Conservation (phyloP, 2,329 filamentous ascomycete species). For the Onygenales sp. region DNA sequence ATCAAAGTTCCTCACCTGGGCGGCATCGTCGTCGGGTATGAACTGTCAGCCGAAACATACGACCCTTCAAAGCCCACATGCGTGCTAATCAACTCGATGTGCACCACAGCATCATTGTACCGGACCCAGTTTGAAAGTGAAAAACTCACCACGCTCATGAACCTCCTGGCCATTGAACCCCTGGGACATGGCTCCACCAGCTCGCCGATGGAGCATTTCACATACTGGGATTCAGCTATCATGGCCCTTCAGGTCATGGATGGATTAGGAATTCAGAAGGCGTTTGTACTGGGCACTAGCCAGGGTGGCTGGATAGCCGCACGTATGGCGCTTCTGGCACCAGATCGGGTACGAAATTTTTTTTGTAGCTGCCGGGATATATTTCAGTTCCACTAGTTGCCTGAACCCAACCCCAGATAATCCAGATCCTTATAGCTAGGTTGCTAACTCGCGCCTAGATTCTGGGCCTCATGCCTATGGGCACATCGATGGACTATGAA, state of each 20-base stretch:
- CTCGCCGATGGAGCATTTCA: constrained; percentile 37
- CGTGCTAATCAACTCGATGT: constrained; percentile 44
- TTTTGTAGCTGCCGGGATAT: too few relatives aligned
- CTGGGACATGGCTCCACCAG: constrained; percentile 44
- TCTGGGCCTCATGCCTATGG: constrained; percentile 42
- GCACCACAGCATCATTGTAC: constrained; percentile 40
- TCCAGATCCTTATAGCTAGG: neutral
- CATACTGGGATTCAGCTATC: constrained; percentile 46
- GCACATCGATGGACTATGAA: constrained; percentile 44
- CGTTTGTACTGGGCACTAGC: constrained; percentile 42
- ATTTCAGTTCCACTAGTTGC: too few relatives aligned
- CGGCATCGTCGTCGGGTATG: constrained; percentile 41
- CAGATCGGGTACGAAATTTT: constrained; percentile 30
- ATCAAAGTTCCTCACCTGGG: constrained; percentile 41
- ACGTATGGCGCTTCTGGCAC: constrained; percentile 44
- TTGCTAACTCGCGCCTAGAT: constrained; percentile 26
- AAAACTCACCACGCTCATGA: constrained; percentile 30
- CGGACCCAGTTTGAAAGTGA: constrained; percentile 28
- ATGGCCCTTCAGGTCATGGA: constrained; percentile 49
- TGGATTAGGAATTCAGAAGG: constrained; percentile 33
- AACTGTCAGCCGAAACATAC: constrained; percentile 32
- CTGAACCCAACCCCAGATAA: too few relatives aligned
- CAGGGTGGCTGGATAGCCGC: constrained; percentile 46
- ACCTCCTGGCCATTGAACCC: constrained; percentile 45
- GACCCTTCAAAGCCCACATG: constrained; percentile 45